Base-by-base conservation (phyloP, 2,329 filamentous ascomycete species). In the Hymenoscyphus repandus region DNA sequence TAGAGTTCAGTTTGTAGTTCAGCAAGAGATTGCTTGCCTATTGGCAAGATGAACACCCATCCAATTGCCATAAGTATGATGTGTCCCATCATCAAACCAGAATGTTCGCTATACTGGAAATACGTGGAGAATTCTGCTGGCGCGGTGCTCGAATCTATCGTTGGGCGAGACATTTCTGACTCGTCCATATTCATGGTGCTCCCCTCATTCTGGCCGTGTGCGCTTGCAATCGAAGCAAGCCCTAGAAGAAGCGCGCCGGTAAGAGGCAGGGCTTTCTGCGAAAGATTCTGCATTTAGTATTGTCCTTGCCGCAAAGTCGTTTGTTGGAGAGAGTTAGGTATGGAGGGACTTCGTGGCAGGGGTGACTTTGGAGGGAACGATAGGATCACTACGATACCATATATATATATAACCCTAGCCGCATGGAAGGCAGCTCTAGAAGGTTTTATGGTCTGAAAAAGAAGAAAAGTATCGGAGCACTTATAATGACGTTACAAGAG, bases 1-100 rank as follows among this genome's bases (percentile, higher is more conserved):
- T 27, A 49, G 30, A 20, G 22, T 22, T 31, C 6, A 27, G 17
- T 15, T 40, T 36, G 15, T n/a, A 10, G 10, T 30, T n/a, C 17
- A 39, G 36, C 43, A 36, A 10, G 6, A 20, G 36, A 15, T 36
- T 39, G 68, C 79, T 68, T 72, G 85, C 86, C 82, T 58, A 85
- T 68, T 46, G 87, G 87, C 51, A 90, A 72, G 50, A 87, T 64
- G 34, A 90, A 74, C 31, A 84, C 72, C 87, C 87, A 91, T 17
- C 77, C 79, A 13, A 86, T 52, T 12, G 82, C 71, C 82, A 89
- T 88, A 11, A 88, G 70, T 2, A 70, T 71, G 54, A 89, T 83
- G 64, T 90, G 87, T 56, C 78, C 78, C 58, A 69, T 60, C 50
- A 74, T 68, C 30, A 68, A 57, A 6, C 57, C 62, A 31, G 65